These are phyloP conservation scores for Erodium texanum DNA, from an alignment of 441 rosid species.

Conservation along the genomic window DNA sequence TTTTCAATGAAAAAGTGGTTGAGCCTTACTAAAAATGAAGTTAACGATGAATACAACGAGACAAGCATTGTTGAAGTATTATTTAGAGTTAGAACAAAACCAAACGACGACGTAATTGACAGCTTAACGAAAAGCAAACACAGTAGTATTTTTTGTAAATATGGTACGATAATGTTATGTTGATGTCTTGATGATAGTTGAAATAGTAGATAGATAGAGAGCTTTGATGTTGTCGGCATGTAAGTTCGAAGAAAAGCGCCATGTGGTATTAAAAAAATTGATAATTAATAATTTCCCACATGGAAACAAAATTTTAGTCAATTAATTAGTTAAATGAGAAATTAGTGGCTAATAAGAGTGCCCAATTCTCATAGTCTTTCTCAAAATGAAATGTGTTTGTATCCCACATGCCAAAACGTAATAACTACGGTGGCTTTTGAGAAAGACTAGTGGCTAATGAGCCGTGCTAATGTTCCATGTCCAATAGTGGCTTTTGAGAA, in stretches of 20 bases:
- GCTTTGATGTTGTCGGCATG: background rate
- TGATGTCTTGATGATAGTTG: background rate
- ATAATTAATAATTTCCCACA: background rate
- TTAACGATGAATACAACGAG: no score
- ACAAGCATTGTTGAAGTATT: background rate
- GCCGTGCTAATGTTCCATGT: no score
- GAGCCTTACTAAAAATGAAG: no score
- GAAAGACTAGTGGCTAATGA: no score
- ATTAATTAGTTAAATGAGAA: background rate
- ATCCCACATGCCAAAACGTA: no score
- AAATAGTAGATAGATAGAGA: background rate
- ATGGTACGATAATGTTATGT: background rate
- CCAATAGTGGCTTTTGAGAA: no score
- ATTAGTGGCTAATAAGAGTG: background rate
- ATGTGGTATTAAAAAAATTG: background rate
- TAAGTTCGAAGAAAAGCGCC: background rate
- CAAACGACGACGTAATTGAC: background rate
- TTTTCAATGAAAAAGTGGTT: no score
- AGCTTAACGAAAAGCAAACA: background rate
- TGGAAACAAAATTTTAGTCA: background rate
- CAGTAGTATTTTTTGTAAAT: no score
- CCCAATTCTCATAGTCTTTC: conserved; percentile 23
- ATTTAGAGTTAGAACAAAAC: no score
- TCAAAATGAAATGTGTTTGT: no score
- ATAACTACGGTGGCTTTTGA: no score